Conservation (phyloP, 768 basidiomycete genomes). For the Podaxis sp. region DNA sequence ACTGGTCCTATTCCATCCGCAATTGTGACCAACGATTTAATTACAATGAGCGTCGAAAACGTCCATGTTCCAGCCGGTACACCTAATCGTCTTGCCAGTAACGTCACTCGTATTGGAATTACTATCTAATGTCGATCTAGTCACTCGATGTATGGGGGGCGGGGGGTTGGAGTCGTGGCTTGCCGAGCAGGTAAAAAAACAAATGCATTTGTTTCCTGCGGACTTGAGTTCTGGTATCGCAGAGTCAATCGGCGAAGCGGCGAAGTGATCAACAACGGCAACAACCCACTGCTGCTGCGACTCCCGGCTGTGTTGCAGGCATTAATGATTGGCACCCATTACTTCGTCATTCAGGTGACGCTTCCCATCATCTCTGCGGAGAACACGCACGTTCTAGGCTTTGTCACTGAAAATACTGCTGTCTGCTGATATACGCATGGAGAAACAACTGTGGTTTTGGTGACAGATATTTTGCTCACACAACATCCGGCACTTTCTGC, state of each 20-base stretch:
- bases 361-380: background rate
- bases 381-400: background rate
- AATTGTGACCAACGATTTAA: conserved; percentile 1
- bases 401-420: background rate
- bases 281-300: background rate
- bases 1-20: conserved; percentile 2
- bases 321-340: no score
- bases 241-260: background rate
- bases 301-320: background rate
- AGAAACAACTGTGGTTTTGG: background rate
- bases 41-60: conserved; percentile 8
- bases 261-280: background rate
- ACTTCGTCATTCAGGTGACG: no score
- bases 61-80: conserved; percentile 12
- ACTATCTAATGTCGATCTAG: background rate
- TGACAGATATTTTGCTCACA: no score
- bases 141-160: background rate
- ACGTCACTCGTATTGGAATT: background rate
- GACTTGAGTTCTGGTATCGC: background rate
- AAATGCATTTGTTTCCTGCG: background rate
- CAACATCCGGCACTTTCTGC: no score
- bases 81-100: conserved; percentile 9
- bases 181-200: background rate
- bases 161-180: background rate
- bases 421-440: background rate